Conservation (phyloP, 164 flowering plant genomes). For the Kalanchoe fedtschenkoi region DNA sequence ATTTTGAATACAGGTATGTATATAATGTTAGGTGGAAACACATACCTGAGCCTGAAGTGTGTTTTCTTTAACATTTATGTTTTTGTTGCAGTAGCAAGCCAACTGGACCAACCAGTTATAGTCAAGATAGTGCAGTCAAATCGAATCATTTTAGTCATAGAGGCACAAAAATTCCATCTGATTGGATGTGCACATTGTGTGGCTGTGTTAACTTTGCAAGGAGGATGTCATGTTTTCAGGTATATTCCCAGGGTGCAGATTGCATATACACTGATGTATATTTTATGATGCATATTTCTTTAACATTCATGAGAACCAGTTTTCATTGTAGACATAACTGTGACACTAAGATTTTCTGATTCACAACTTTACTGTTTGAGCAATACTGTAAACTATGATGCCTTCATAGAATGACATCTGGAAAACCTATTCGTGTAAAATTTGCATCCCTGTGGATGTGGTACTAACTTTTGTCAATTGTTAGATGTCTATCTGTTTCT, state of each 20-base stretch:
- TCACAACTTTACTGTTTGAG: no score
- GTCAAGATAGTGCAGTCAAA: constrained; percentile 41
- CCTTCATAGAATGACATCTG: no score
- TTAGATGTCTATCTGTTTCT: neutral
- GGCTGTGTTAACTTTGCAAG: constrained; percentile 98
- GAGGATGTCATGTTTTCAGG: constrained; percentile 96
- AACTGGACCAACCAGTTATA: constrained; percentile 61
- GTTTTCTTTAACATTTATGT: constrained; percentile 11
- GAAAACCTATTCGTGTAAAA: no score
- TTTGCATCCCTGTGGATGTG: neutral
- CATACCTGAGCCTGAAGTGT: constrained; percentile 6
- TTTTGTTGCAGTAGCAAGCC: constrained; percentile 90
- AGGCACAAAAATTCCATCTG: constrained; percentile 50
- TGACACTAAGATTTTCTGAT: no score
- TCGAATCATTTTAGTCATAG: constrained; percentile 37
- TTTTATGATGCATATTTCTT: no score
- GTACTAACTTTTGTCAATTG: neutral
- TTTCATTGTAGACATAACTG: no score
- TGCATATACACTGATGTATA: no score
- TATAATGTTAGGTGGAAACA: no score
- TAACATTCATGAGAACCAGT: no score
- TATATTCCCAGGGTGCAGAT: constrained; percentile 15
- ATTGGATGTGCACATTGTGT: constrained; percentile 97
- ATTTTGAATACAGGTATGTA: constrained; percentile 81
- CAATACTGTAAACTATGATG: no score